Evolutionary conservation across 2,329 filamentous ascomycete genomes (phyloP).

Genomic region (Cladobotryum protrusum): DNA sequence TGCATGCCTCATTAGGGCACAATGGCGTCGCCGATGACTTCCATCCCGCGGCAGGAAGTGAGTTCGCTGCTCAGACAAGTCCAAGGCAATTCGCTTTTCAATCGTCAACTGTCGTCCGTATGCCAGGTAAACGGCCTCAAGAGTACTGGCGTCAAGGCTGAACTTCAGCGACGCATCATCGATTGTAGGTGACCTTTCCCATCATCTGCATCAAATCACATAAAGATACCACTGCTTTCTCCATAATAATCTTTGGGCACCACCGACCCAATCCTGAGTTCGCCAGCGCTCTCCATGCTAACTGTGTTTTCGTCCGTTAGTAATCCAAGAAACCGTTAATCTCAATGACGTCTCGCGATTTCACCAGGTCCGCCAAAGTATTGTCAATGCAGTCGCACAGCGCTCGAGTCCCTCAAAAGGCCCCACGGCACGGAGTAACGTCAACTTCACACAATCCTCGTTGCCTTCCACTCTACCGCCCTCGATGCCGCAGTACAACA

Average conservation of each 20-base stretch:
- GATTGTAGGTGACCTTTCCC: slow-evolving; percentile 55
- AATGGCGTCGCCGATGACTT: slow-evolving; percentile 22
- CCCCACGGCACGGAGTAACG: slow-evolving; percentile 13
- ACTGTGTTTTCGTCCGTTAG: slow-evolving; percentile 19
- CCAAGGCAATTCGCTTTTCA: slow-evolving; percentile 41
- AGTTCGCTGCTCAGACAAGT: slow-evolving; percentile 39
- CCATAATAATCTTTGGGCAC: neutral
- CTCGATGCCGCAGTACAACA: slow-evolving; percentile 8
- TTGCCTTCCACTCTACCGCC: slow-evolving; percentile 10
- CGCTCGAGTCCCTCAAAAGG: slow-evolving; percentile 21
- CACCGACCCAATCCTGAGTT: neutral
- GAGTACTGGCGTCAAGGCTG: slow-evolving; percentile 78
- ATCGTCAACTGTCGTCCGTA: slow-evolving; percentile 66
- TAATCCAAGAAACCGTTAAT: slow-evolving; percentile 35
- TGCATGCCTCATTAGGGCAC: slow-evolving; percentile 7
- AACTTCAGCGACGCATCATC: slow-evolving; percentile 72
- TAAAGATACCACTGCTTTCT: neutral
- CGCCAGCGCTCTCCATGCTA: slow-evolving; percentile 1
- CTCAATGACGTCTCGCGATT: slow-evolving; percentile 35
- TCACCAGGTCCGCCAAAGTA: slow-evolving; percentile 38
- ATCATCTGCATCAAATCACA: neutral
- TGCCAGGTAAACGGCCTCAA: slow-evolving; percentile 68
- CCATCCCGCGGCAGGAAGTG: slow-evolving; percentile 37
- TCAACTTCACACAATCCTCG: slow-evolving; percentile 7
- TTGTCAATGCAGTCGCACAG: slow-evolving; percentile 28